Conservation (phyloP, 129 eudicot species). For the Saussurea involucrata region DNA sequence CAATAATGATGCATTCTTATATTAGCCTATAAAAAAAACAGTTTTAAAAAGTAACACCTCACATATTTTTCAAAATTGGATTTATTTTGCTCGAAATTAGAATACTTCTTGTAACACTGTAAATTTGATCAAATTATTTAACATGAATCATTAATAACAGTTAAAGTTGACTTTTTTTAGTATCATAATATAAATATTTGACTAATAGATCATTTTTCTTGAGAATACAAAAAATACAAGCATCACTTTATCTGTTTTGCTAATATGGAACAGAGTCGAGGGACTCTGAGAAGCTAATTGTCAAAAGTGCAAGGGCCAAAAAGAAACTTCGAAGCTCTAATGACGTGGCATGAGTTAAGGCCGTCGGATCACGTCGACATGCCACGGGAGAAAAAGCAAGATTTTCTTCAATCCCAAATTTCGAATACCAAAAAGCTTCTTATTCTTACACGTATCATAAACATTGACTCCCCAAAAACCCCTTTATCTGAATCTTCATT, state of each 20-base stretch:
- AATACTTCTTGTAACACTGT: too few species aligned
- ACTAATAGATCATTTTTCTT: too few species aligned
- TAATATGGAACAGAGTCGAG: neutral
- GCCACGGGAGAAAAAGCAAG: slow-evolving; percentile 1
- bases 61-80: neutral
- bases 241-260: too few species aligned
- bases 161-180: too few species aligned
- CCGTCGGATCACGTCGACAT: slow-evolving; percentile 21
- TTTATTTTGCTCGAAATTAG: neutral
- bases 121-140: too few species aligned
- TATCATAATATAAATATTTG: too few species aligned
- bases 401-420: slow-evolving; percentile 7
- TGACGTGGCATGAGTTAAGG: neutral
- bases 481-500: slow-evolving; percentile 8
- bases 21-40: too few species aligned
- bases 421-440: slow-evolving; percentile 5
- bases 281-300: neutral
- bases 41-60: neutral
- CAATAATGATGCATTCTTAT: too few species aligned
- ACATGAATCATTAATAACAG: too few species aligned
- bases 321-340: neutral
- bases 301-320: neutral
- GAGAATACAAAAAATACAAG: too few species aligned
- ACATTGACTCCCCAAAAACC: slow-evolving; percentile 7
- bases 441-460: slow-evolving; percentile 20